Evolutionary conservation across 345 rosid genomes (phyloP).

Genomic region (Cardamine resedifolia): DNA sequence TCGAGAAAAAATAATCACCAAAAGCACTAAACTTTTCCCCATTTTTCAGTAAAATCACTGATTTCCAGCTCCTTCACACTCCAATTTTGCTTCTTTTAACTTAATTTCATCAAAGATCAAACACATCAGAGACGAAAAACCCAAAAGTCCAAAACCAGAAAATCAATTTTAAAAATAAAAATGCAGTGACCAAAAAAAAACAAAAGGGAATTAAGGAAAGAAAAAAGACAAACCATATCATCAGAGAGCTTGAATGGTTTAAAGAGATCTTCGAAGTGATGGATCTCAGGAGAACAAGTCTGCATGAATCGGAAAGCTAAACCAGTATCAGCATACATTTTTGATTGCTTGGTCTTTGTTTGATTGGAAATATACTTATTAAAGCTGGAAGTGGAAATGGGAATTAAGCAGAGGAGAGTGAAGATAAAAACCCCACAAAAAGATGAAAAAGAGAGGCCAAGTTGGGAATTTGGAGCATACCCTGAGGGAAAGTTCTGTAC

Average conservation of each 20-base stretch:
- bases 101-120: not conserved
- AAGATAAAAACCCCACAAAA: not conserved
- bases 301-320: conserved; percentile 62
- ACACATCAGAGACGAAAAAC: not conserved
- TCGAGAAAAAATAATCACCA: not conserved
- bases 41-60: not conserved
- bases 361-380: not conserved
- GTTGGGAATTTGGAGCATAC: conserved; percentile 30
- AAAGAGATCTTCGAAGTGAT: conserved; percentile 71
- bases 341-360: not conserved
- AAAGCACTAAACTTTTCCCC: conserved; percentile 1
- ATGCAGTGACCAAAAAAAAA: not conserved
- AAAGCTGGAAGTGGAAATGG: conserved; percentile 13
- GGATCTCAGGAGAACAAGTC: conserved; percentile 55
- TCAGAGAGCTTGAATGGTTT: conserved; percentile 54
- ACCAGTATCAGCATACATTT: conserved; percentile 65
- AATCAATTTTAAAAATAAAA: not conserved
- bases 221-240: conserved; percentile 47
- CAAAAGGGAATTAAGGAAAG: not conserved
- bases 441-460: conserved; percentile 20
- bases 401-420: conserved; percentile 7
- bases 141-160: not conserved
- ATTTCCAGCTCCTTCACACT: not conserved
- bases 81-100: not conserved
- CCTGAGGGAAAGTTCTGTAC: conserved; percentile 30